Evolutionary conservation across 208 protist species (phyloP).

Genomic region (Histomonas meleagridis): DNA sequence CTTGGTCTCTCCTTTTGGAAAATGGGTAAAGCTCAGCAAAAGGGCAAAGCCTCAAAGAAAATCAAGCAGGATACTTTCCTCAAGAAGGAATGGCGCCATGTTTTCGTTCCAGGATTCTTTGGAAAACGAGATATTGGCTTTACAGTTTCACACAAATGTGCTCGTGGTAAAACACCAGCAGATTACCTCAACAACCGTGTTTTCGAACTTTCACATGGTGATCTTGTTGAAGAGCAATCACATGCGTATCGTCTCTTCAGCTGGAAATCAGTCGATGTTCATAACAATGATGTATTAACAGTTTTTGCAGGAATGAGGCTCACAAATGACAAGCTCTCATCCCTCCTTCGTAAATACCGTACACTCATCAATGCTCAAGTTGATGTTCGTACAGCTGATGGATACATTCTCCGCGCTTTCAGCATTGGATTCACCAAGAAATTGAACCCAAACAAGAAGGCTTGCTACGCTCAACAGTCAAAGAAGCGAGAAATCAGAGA

Average conservation of each 20-base stretch:
- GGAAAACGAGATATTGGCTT: constrained; percentile 25
- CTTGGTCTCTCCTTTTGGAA: too few relatives aligned
- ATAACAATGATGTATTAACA: constrained; percentile 79
- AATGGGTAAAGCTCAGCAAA: background rate
- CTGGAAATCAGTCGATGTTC: constrained; percentile 55
- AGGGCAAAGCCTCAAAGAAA: background rate
- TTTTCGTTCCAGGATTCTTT: constrained; percentile 29
- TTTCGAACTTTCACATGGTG: constrained; percentile 9
- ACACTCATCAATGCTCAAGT: constrained; percentile 83
- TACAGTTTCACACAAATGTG: constrained; percentile 29
- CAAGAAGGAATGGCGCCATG: constrained; percentile 36
- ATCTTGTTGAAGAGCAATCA: background rate
- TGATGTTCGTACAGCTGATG: constrained; percentile 82
- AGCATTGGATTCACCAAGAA: constrained; percentile 88
- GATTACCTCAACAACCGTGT: background rate
- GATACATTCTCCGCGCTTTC: constrained; percentile 85
- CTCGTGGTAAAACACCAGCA: background rate
- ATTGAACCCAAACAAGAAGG: constrained; percentile 76
- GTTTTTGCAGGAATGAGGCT: constrained; percentile 92
- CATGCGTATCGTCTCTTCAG: constrained; percentile 12
- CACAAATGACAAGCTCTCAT: constrained; percentile 84
- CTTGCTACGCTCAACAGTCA: constrained; percentile 78
- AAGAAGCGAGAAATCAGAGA: background rate
- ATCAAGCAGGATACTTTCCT: constrained; percentile 35
- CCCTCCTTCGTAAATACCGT: constrained; percentile 90